Evolutionary conservation across 257 asterid species (phyloP).

Genomic region (Solanum appendiculatum): DNA sequence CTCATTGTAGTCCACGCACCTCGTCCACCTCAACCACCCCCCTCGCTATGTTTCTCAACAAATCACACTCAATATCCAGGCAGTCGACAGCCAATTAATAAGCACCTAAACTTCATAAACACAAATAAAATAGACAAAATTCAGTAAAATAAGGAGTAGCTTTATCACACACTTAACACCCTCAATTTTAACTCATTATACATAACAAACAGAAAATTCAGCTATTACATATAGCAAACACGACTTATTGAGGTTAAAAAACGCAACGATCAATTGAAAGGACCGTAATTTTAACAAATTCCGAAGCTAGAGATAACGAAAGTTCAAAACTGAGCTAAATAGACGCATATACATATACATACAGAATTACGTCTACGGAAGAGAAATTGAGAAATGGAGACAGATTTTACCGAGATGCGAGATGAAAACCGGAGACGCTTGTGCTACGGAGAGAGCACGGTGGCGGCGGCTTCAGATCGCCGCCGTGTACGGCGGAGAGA

Average conservation of each 20-base stretch:
- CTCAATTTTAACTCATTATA: not conserved
- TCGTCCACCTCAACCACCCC: conserved; percentile 6
- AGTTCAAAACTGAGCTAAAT: not conserved
- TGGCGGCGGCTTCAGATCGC: conserved; percentile 19
- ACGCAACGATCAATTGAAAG: not conserved
- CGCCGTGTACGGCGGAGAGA: not conserved
- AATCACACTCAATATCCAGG: conserved; percentile 8
- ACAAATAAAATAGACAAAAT: not conserved
- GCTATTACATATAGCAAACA: not conserved
- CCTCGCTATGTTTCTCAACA: not conserved
- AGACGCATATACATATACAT: not conserved
- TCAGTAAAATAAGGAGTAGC: not conserved
- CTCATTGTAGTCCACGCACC: conserved; percentile 44
- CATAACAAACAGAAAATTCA: not conserved
- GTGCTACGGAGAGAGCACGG: not conserved
- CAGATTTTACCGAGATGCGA: not conserved
- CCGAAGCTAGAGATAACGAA: not conserved
- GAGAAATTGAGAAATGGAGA: not conserved
- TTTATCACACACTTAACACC: not conserved
- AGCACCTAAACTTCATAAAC: not conserved
- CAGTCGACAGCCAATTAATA: not conserved
- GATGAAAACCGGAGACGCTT: not conserved
- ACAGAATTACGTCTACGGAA: not conserved
- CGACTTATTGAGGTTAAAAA: not conserved
- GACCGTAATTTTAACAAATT: not conserved